Conservation (phyloP, 139 green algal genomes). For the Desmodesmus armatus region DNA sequence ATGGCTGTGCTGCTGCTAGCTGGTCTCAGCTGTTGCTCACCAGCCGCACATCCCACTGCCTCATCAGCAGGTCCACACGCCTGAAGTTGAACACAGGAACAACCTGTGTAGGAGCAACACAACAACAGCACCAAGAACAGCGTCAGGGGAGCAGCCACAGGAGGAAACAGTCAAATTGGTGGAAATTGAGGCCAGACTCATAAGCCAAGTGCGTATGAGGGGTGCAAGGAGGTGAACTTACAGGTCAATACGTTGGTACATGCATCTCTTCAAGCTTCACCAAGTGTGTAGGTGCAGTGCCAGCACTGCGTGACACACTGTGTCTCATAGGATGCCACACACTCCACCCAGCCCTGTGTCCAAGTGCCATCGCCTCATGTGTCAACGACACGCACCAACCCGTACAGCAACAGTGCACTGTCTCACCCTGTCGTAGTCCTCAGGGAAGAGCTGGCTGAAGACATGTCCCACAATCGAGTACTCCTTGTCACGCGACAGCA, state of each 20-base stretch:
- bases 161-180: background rate
- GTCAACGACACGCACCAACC: background rate
- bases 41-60: conserved; percentile 39
- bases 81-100: conserved; percentile 52
- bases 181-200: background rate
- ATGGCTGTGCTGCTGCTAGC: no score
- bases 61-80: conserved; percentile 39
- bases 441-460: conserved; percentile 39
- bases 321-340: no score
- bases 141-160: background rate
- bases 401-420: background rate
- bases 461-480: conserved; percentile 31
- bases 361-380: no score
- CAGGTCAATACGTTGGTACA: no score
- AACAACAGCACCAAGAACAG: background rate
- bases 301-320: background rate
- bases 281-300: no score
- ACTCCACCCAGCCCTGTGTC: background rate
- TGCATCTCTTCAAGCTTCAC: no score
- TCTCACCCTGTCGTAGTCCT: conserved; percentile 43
- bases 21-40: no score
- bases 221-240: no score
- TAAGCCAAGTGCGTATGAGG: no score
- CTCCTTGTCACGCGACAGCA: background rate
- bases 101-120: conserved; percentile 16